Conservation (phyloP, 1,139 yeast genomes). For the Saccharomyces hybrid region DNA sequence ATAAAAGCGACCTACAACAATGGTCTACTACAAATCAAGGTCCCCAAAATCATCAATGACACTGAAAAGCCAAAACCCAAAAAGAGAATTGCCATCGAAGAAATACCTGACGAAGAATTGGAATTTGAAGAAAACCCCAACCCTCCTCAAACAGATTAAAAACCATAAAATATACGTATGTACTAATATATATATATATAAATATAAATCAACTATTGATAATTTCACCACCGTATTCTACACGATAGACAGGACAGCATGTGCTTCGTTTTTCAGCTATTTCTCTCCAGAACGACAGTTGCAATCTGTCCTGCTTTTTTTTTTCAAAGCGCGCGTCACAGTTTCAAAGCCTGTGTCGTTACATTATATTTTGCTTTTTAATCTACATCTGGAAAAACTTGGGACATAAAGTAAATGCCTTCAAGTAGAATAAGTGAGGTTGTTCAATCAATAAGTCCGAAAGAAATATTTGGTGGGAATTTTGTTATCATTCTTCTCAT, state of each 20-base stretch:
- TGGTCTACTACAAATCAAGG: conserved; percentile 44
- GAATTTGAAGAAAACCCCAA: conserved; percentile 31
- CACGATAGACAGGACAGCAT: not conserved
- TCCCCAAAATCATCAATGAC: conserved; percentile 38
- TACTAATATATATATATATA: no score
- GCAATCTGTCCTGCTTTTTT: no score
- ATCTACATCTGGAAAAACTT: no score
- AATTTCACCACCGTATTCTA: no score
- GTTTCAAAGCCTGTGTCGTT: not conserved
- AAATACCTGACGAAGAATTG: conserved; percentile 37
- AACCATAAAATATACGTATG: no score
- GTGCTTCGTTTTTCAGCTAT: not conserved
- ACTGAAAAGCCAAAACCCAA: conserved; percentile 32
- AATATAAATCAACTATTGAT: no score
- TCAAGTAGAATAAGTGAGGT: not conserved
- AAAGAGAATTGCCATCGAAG: conserved; percentile 37
- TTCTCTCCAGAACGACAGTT: no score
- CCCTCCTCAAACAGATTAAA: conserved; percentile 9
- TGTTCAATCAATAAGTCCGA: no score
- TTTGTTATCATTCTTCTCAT: no score
- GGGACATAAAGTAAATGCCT: not conserved
- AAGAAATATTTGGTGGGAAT: no score
- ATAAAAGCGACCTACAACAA: conserved; percentile 44
- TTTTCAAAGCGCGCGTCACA: not conserved
- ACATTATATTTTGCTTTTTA: no score